phyloP scores from a whole-genome alignment of 768 basidiomycete species.

The Pisolithus marmoratus region DNA sequence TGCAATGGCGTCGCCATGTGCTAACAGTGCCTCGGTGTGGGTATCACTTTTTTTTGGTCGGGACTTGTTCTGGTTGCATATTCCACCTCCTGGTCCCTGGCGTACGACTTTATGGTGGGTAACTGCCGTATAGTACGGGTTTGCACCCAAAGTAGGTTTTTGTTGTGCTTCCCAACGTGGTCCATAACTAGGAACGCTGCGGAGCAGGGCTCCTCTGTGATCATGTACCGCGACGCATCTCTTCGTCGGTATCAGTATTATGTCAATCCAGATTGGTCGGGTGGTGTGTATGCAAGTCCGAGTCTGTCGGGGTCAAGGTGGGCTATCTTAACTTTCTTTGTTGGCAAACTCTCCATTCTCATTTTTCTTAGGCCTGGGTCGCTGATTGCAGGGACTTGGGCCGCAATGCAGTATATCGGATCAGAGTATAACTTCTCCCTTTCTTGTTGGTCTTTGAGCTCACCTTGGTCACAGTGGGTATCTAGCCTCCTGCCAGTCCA shows the following conservation, averaged over 20 bases:
- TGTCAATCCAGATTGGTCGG: constrained; percentile 74
- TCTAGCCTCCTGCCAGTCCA: constrained; percentile 73
- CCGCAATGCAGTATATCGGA: constrained; percentile 92
- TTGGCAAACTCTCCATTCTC: neutral
- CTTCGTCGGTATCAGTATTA: constrained; percentile 85
- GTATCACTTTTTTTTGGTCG: too few species aligned
- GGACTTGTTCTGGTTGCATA: neutral
- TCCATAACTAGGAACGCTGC: neutral
- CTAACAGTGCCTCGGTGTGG: neutral
- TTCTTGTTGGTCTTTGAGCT: neutral
- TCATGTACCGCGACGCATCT: constrained; percentile 85
- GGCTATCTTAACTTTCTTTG: constrained; percentile 11
- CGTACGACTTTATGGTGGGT: neutral
- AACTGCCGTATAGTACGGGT: constrained; percentile 62
- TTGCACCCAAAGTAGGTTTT: constrained; percentile 74
- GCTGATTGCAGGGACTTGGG: constrained; percentile 93
- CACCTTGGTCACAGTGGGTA: constrained; percentile 59
- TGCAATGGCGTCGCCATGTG: neutral
- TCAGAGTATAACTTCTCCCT: constrained; percentile 50
- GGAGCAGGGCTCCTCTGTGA: constrained; percentile 77
- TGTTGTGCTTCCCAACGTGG: neutral
- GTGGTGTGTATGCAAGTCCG: constrained; percentile 88
- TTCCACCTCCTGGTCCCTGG: neutral
- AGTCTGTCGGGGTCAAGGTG: constrained; percentile 88
- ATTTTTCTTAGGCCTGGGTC: constrained; percentile 65